Conservation (phyloP, 2,329 filamentous ascomycete genomes). For the Samsoniella hepiali region DNA sequence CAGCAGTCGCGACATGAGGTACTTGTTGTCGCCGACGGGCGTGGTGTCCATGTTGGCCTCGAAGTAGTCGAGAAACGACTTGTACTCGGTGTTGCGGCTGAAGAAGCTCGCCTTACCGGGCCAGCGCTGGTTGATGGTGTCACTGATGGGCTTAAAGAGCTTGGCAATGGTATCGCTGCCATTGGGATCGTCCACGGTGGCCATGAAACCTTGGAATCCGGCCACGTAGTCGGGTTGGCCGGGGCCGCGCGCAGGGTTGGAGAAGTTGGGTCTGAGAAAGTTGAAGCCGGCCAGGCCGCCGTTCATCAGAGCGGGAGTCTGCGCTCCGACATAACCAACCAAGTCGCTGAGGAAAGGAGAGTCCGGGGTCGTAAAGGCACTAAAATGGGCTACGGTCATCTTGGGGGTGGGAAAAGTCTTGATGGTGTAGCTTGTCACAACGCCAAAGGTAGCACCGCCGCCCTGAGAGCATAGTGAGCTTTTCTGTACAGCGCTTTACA, state of each 20-base stretch:
- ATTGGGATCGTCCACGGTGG: conserved; percentile 37
- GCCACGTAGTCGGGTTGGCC: conserved; percentile 31
- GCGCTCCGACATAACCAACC: conserved; percentile 43
- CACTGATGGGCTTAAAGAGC: conserved; percentile 35
- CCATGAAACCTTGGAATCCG: conserved; percentile 34
- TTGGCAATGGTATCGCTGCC: conserved; percentile 21
- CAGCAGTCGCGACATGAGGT: conserved; percentile 45
- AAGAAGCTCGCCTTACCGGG: conserved; percentile 26
- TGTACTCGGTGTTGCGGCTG: conserved; percentile 24
- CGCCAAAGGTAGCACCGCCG: conserved; percentile 58
- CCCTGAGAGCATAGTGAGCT: conserved; percentile 37
- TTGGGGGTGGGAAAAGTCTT: conserved; percentile 46
- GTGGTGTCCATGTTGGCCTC: conserved; percentile 34
- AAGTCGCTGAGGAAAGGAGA: conserved; percentile 44
- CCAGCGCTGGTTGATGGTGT: conserved; percentile 39
- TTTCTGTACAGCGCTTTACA: background rate
- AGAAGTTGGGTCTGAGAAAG: conserved; percentile 33
- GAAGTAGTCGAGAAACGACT: conserved; percentile 39
- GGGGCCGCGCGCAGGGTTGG: conserved; percentile 36
- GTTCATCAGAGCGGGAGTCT: conserved; percentile 31
- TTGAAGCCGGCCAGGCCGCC: conserved; percentile 52
- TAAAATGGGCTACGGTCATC: conserved; percentile 27
- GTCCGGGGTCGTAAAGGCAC: conserved; percentile 27
- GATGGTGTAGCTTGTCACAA: conserved; percentile 56
- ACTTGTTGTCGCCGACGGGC: conserved; percentile 33